Evolutionary conservation across 495 filamentous ascomycete species (phyloP).

Genomic region (Daldinia bambusicola): DNA sequence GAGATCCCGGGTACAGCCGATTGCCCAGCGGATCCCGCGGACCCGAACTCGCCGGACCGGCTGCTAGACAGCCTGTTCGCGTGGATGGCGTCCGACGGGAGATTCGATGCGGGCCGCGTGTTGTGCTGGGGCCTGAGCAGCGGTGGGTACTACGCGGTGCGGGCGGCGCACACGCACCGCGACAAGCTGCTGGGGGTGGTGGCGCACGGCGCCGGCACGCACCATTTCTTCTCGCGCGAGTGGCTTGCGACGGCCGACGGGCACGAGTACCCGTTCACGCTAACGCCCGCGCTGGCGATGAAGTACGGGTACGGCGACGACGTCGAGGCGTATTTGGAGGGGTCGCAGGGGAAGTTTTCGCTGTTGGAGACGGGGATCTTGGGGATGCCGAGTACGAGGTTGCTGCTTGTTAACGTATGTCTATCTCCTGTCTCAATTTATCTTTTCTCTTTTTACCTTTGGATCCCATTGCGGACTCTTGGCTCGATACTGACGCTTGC

Average conservation of each 20-base stretch:
- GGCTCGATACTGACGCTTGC: conserved; percentile 29
- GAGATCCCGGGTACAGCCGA: conserved; percentile 87
- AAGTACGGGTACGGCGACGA: conserved; percentile 73
- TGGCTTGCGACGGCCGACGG: conserved; percentile 76
- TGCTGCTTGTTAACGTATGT: conserved; percentile 75
- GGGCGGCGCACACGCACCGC: conserved; percentile 76
- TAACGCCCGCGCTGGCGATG: conserved; percentile 71
- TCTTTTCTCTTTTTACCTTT: not conserved
- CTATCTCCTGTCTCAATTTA: not conserved
- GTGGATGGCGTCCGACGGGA: conserved; percentile 67
- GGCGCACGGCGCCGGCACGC: conserved; percentile 77
- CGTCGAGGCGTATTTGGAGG: conserved; percentile 67
- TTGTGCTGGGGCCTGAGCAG: conserved; percentile 77
- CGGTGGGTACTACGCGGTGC: conserved; percentile 81
- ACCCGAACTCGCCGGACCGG: conserved; percentile 61
- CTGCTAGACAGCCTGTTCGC: conserved; percentile 73
- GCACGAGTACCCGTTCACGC: conserved; percentile 81
- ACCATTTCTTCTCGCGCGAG: conserved; percentile 72
- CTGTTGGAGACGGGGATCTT: conserved; percentile 76
- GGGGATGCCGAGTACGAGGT: conserved; percentile 67
- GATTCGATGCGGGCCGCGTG: conserved; percentile 71
- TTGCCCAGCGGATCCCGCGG: conserved; percentile 70
- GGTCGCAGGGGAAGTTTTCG: conserved; percentile 75
- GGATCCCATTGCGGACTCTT: too few species aligned
- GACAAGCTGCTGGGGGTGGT: conserved; percentile 67